Evolutionary conservation across 345 rosid species (phyloP), one percentile per base, ranked within the genome.

Genomic region (Gossypium sturtianum): DNA sequence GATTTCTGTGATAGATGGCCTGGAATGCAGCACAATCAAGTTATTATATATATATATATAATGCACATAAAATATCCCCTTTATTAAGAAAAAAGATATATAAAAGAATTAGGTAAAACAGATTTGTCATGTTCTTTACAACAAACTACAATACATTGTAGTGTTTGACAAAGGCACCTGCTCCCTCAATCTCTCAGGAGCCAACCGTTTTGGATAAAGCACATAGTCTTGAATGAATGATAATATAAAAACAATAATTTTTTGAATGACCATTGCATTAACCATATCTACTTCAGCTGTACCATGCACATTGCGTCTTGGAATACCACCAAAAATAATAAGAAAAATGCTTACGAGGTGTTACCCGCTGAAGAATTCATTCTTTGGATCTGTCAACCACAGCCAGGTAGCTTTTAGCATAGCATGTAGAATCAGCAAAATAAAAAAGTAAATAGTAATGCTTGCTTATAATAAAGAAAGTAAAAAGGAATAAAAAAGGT

Each of bases 361-460:
- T 65, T 74, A 60, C 76, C 85, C 70, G 70, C 47, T 9, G 86
- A 80, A 66, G 88, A 75, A 84, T 83, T 70, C 86, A 85, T 48
- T 20, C 72, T 78, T 78, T 88, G 93, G 78, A 90, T 87, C 93
- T 90, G 91, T 52, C 53, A 78, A 74, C 27, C 66, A 78, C 52
- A 75, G 29, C 52, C 23, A 66, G 45, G 49, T 16, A 38, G 72
- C 51, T 10, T 63, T 75, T 72, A 75, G 59, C 19, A 64, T 41
- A 9, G 34, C 25, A 23, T 10, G 17, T 27, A 34, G 77, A 72
- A 57, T 44, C 4, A 23, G 47, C 27, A 72, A 41, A 60, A 70
- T 22, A 20, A 43, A 65, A 22, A 20, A 19, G 12, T 47, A 17
- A 38, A 17, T 43, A 63, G n/a, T 9, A 15, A 45, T 66, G 9